Percentiles rank a stretch among this genome's conserved stretches.
These are phyloP conservation scores for Recurvomyces mirabilis DNA, from an alignment of 495 filamentous ascomycete genomes.

Conservation along the genomic window DNA sequence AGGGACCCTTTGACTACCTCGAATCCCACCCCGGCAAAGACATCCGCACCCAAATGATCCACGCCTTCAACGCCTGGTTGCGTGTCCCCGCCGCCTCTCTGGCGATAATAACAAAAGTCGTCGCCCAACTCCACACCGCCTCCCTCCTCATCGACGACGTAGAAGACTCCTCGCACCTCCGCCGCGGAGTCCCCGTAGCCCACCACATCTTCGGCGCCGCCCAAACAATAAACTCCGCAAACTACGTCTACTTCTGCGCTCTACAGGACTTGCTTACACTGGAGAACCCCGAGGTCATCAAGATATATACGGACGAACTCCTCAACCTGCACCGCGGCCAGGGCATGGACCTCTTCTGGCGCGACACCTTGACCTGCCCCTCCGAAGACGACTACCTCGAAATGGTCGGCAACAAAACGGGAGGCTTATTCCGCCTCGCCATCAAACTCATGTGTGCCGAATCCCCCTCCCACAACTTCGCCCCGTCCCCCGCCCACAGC, in stretches of 20 bases:
- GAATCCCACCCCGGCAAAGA: constrained; percentile 81
- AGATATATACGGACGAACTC: constrained; percentile 79
- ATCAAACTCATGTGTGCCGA: constrained; percentile 96
- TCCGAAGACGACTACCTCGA: constrained; percentile 95
- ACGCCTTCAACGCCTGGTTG: constrained; percentile 84
- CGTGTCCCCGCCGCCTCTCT: constrained; percentile 68
- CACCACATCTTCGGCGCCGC: constrained; percentile 91
- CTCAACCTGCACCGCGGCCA: constrained; percentile 91
- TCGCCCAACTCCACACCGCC: constrained; percentile 89
- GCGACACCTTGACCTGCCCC: constrained; percentile 85
- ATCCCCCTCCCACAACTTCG: constrained; percentile 9
- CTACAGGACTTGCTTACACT: constrained; percentile 64
- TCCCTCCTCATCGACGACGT: constrained; percentile 80
- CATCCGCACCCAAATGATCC: constrained; percentile 71
- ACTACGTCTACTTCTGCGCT: constrained; percentile 92
- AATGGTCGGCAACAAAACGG: constrained; percentile 98
- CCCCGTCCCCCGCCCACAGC: not conserved
- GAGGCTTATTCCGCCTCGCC: constrained; percentile 85
- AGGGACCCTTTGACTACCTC: constrained; percentile 84
- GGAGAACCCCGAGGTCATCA: constrained; percentile 54
- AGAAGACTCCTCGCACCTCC: constrained; percentile 62
- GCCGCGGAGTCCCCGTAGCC: constrained; percentile 82
- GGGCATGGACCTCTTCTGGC: constrained; percentile 96
- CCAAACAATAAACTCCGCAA: constrained; percentile 94
- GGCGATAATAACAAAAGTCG: constrained; percentile 72